Evolutionary conservation across 768 basidiomycete species (phyloP).

Genomic region (Lentinula detonsa): DNA sequence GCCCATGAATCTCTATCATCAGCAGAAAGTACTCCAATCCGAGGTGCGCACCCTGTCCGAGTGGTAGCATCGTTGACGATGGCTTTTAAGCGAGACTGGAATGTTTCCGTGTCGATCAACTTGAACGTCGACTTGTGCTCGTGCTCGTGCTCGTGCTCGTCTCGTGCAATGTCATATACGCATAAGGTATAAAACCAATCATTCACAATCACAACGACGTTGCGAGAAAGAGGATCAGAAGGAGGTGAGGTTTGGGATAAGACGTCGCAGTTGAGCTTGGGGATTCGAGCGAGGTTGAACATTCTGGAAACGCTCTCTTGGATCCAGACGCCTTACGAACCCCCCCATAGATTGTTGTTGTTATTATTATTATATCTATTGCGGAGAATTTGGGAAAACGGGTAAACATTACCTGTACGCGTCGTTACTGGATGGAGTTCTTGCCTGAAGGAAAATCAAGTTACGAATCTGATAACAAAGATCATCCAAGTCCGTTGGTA

Average conservation of each 20-base stretch:
- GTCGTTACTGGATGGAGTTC: conserved; percentile 67
- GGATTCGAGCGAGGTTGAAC: conserved; percentile 79
- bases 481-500: not conserved
- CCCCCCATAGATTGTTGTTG: too few relatives aligned
- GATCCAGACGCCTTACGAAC: conserved; percentile 56
- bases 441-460: conserved; percentile 57
- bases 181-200: conserved; percentile 78
- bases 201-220: conserved; percentile 64
- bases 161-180: conserved; percentile 43
- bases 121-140: not conserved
- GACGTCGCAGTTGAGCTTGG: conserved; percentile 58
- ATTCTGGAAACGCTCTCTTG: conserved; percentile 48
- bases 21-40: conserved; percentile 68
- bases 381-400: too few relatives aligned
- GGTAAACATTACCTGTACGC: conserved; percentile 44
- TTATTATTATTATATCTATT: too few relatives aligned
- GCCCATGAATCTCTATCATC: conserved; percentile 84
- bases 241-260: conserved; percentile 44
- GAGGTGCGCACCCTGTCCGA: conserved; percentile 26
- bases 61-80: conserved; percentile 22
- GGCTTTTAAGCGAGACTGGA: conserved; percentile 38
- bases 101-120: conserved; percentile 29
- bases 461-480: too few relatives aligned
- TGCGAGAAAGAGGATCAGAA: conserved; percentile 42
- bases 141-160: not conserved